Base-by-base conservation (phyloP, 129 eudicot genomes). In the Centella asiatica region DNA sequence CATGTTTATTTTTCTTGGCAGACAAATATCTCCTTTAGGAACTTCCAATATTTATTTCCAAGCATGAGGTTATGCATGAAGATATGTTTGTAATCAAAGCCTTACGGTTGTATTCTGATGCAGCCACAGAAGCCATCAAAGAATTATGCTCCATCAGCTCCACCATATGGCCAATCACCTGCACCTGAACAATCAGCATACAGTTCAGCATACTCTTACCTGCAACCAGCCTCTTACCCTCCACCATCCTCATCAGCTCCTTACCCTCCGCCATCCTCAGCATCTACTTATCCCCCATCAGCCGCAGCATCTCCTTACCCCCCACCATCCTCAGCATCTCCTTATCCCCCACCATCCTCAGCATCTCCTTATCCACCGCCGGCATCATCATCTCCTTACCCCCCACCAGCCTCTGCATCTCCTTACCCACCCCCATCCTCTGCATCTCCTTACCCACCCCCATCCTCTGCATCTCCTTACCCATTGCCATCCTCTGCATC, bases 41-140 rank as follows among this genome's bases (percentile, higher is more conserved):
- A 26, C 8, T 15, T 34, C 17, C 39, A 28, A 4, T 10, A 28
- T 32, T 31, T 68, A 23, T 18, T 25, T 22, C 5, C 32, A 51
- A 2, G 24, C 28, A 1, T 31, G 22, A 36, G 44, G 14, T 55
- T 4, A 15, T 27, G 23, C 52, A 25, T 69, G 44, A 14, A 62
- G 45, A 65, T 6, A 54, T 62, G 23, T 24, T 32, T 65, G 12
- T 29, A 26, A 31, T 48, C 19, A 29, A 25, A 9, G 36, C 20
- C 24, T 27, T 37, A 26, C 22, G 1, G 5, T 68, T 40, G 6
- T 32, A 11, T 49, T 49, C 24, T 69, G 13, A 22, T 67, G 67
- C 13, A 71, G 72, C 67, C 72, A 47, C 94, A 86, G 72, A 86
- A 87, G 70, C 86, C 88, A 60, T 77, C 83, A 70, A 79, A 67